Base-by-base conservation (phyloP, 768 basidiomycete species). In the Hypholoma fasciculare region DNA sequence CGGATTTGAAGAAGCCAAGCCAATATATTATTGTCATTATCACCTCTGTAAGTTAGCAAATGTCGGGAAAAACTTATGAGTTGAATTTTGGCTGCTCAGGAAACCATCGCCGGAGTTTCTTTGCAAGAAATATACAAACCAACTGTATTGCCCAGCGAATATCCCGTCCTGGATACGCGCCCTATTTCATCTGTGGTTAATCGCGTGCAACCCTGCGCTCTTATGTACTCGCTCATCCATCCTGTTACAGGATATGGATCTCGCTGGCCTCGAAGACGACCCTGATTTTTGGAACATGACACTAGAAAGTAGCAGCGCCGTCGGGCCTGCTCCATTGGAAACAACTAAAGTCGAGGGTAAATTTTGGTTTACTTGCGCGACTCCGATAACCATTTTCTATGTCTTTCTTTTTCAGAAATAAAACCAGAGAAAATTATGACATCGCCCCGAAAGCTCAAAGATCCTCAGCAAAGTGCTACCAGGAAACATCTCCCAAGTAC, bases 1-100 rank as follows among this genome's bases (percentile, higher is more conserved):
- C 80, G 1, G 73, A 79, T 47, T 75, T 97, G 20, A 83, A 76
- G 11, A 92, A 87, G 63, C 90, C 92, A 2, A 94, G 91, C 63
- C 92, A 95, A 73, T 73, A 75, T 44, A 72, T 92, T 27, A 62
- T 74, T 13, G 82, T 88, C 46, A 76, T 82, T 23, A 80, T 90
- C 4, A 74, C 84, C 63, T 84, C 90, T 30, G 91, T 92, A 72
- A 64, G 75, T 19, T 49, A 23, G 39, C 12, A 36, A 23, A n/a
- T 26, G 58, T 20, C 7, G 7, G 14, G 19, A 6, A 4, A 52
- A 6, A 26, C 2, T 47, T 51, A 3, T 6, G 54, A 7, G 16
- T 26, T 12, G 37, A 49, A 38, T 52, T 19, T 49, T n/a, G 40
- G 16, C 17, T 14, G 40, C 6, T 14, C 14, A 94, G 90, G 94